Evolutionary conservation across 768 basidiomycete species (phyloP).

Genomic region (Phaeolepiota aurea): DNA sequence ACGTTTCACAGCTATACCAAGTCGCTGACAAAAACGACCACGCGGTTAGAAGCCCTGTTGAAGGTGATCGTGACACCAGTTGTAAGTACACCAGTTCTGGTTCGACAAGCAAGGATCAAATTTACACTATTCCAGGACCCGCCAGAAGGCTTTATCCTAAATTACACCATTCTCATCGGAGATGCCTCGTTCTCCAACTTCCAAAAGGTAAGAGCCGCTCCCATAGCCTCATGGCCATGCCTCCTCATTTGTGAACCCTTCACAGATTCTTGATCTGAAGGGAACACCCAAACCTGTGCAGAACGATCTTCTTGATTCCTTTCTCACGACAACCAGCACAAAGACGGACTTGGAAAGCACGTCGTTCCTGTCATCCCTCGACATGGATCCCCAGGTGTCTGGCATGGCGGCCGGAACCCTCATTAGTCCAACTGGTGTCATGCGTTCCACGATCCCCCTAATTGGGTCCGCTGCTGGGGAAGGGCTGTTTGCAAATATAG

Average conservation of each 20-base stretch:
- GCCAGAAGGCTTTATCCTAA: conserved; percentile 88
- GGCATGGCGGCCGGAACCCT: conserved; percentile 41
- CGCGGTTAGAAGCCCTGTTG: conserved; percentile 81
- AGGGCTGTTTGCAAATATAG: conserved; percentile 49
- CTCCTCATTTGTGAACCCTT: not conserved
- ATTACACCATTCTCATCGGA: conserved; percentile 90
- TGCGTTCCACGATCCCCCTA: conserved; percentile 47
- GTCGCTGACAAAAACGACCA: conserved; percentile 72
- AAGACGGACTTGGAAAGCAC: conserved; percentile 81
- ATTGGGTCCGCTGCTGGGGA: conserved; percentile 31
- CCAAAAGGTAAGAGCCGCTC: conserved; percentile 64
- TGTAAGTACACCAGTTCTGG: conserved; percentile 30
- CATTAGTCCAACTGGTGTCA: conserved; percentile 54
- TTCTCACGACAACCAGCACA: conserved; percentile 88
- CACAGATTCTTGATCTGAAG: conserved; percentile 90
- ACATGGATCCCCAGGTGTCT: conserved; percentile 81
- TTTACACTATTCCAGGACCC: conserved; percentile 54
- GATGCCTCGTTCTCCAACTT: conserved; percentile 96
- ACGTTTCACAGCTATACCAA: conserved; percentile 60
- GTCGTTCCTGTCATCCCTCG: conserved; percentile 88
- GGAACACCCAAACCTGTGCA: conserved; percentile 83
- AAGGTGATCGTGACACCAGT: conserved; percentile 94
- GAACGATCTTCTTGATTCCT: conserved; percentile 84
- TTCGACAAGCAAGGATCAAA: not conserved
- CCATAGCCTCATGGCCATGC: not conserved